These are phyloP conservation scores for Cymodocea nodosa DNA, from an alignment of 116 monocot genomes.

Conservation along the genomic window DNA sequence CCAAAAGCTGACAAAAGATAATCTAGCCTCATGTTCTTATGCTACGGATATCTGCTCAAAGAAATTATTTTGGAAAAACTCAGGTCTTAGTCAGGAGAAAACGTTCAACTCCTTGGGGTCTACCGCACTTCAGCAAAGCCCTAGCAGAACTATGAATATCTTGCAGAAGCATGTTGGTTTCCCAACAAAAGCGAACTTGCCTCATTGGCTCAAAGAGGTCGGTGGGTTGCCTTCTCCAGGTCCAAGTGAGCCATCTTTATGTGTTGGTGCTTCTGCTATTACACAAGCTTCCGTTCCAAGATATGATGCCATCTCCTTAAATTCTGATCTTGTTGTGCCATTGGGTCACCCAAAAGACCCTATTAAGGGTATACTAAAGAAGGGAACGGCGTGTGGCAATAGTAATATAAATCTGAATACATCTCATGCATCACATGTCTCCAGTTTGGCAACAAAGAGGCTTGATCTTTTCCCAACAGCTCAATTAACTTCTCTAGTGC, in stretches of 20 bases:
- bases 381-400: too few relatives aligned
- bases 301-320: not conserved
- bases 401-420: not conserved
- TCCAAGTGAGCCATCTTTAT: conserved; percentile 8
- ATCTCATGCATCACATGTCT: conserved; percentile 7
- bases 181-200: conserved; percentile 24
- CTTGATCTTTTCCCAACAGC: conserved; percentile 3
- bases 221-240: not conserved
- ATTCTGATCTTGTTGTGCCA: conserved; percentile 9
- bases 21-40: not conserved
- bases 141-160: not conserved
- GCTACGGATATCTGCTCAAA: not conserved
- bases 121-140: conserved; percentile 6
- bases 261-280: conserved; percentile 8
- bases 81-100: not conserved
- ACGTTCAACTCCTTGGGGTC: not conserved
- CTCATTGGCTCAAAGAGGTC: conserved; percentile 72
- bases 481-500: not conserved
- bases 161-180: conserved; percentile 7
- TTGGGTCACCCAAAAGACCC: conserved; percentile 11
- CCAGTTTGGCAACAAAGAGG: not conserved
- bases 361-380: conserved; percentile 26
- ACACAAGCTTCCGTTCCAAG: too few relatives aligned
- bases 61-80: conserved; percentile 5
- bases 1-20: conserved; percentile 3